Evolutionary conservation across 2,329 filamentous ascomycete species (phyloP).

Genomic region (Ilyonectria robusta): DNA sequence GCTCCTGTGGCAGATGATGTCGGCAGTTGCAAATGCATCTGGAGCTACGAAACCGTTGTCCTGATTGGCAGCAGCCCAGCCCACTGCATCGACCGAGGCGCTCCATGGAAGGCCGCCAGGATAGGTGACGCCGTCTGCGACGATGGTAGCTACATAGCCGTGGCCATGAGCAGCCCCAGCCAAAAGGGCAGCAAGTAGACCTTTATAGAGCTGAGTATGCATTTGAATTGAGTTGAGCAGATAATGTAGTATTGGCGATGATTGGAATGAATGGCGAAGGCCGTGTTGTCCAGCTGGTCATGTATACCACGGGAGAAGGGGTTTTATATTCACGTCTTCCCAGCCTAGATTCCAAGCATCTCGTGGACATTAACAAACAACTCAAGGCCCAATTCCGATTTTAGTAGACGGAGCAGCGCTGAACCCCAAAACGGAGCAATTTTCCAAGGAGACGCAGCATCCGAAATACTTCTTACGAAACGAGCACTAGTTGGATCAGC

Average conservation of each 20-base stretch:
- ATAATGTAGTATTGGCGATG: not conserved
- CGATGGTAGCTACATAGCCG: slow-evolving; percentile 47
- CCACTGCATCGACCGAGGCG: slow-evolving; percentile 51
- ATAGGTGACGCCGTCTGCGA: slow-evolving; percentile 50
- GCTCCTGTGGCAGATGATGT: slow-evolving; percentile 64
- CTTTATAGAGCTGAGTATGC: slow-evolving; percentile 23
- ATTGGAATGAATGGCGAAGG: not conserved
- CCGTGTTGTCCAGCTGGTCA: not conserved
- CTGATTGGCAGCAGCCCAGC: slow-evolving; percentile 54
- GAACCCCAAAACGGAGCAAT: slow-evolving; percentile 14
- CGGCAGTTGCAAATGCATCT: slow-evolving; percentile 52
- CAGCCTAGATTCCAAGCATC: not conserved
- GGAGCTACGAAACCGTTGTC: slow-evolving; percentile 64
- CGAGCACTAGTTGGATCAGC: no score
- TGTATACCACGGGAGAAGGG: no score
- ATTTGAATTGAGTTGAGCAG: not conserved
- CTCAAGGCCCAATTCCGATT: slow-evolving; percentile 16
- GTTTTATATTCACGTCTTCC: slow-evolving; percentile 33
- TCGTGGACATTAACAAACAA: not conserved
- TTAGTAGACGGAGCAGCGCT: slow-evolving; percentile 38
- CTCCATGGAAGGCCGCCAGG: slow-evolving; percentile 48
- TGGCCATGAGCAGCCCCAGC: slow-evolving; percentile 48
- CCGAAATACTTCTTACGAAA: slow-evolving; percentile 22
- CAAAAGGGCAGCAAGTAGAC: slow-evolving; percentile 41
- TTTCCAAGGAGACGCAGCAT: slow-evolving; percentile 32